Conservation (phyloP, 495 filamentous ascomycete species). For the Xylaria palmicola region DNA sequence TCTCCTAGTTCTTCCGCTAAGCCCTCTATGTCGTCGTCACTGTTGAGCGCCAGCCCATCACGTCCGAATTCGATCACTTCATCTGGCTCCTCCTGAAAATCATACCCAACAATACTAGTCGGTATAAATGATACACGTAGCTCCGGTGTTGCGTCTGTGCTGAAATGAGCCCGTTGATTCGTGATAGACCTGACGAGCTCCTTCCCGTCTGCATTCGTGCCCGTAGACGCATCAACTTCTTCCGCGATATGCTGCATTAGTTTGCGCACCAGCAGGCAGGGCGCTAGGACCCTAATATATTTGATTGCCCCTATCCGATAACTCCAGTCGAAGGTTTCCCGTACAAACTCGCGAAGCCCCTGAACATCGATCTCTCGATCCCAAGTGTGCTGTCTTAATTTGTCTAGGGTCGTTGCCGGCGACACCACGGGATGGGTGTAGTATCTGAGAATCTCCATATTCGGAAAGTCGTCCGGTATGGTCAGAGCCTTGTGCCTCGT, state of each 20-base stretch:
- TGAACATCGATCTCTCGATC: constrained; percentile 63
- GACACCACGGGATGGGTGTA: constrained; percentile 87
- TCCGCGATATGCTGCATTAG: constrained; percentile 46
- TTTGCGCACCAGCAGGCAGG: constrained; percentile 68
- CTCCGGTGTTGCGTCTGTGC: constrained; percentile 73
- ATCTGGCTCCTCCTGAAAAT: constrained; percentile 67
- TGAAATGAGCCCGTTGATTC: constrained; percentile 64
- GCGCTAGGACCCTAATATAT: constrained; percentile 77
- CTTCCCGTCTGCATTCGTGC: constrained; percentile 42
- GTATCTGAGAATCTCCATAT: constrained; percentile 72
- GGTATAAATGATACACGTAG: constrained; percentile 77
- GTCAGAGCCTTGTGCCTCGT: constrained; percentile 68
- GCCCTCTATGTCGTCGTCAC: constrained; percentile 56
- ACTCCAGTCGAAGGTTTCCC: constrained; percentile 83
- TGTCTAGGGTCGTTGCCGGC: constrained; percentile 54
- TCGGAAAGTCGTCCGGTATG: constrained; percentile 82
- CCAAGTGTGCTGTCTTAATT: constrained; percentile 59
- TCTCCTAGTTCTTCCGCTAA: constrained; percentile 44
- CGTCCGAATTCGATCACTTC: constrained; percentile 51
- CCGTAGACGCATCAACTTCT: constrained; percentile 21
- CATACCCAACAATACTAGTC: constrained; percentile 69
- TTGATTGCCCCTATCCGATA: constrained; percentile 77
- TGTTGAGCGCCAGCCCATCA: constrained; percentile 51
- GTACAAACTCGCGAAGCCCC: constrained; percentile 68
- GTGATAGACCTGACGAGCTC: constrained; percentile 61